Base-by-base conservation (phyloP, 2,329 filamentous ascomycete genomes). In the Botrytis cinerea region DNA sequence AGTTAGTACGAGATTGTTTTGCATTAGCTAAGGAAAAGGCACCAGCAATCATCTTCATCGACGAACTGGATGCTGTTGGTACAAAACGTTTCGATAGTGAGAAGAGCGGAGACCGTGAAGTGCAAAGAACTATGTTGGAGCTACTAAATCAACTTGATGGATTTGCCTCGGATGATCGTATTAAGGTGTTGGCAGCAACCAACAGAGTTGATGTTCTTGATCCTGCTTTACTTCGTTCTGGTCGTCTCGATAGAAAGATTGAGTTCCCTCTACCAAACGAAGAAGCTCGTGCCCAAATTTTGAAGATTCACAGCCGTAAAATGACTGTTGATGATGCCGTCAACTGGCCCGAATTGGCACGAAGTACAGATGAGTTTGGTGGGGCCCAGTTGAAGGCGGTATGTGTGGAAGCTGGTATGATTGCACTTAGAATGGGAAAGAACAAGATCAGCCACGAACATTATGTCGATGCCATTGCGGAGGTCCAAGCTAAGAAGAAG, bases 21-120 rank as follows among this genome's bases (percentile, higher is more conserved):
- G 96, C 96, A 2, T 87, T 99, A 22, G 96, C 96, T 71, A 99
- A 99, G 83, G 96, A 99, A 84, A 99, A 99, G 87, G 96, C 96
- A 0, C 97, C 96, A 0, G 94, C 96, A 74, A 99, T 99, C 83
- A 99, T 99, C 83, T 99, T 99, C 87, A 98, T 99, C 80, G 96
- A 99, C 84, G 96, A 99, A 84, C 86, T 99, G 76, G 96, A 99
- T 82, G 96, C 96, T 73, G 92, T 99, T n/a, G 96, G 96, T 78
- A 98, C 95, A 71, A 98, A 98, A 86, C 95, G 96, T 81, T 99
- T 99, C 86, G 96, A 99, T 83, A 97, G 93, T 78, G 95, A 98
- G 82, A 99, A 98, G 88, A 96, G 93, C 75, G 96, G 96, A 84
- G 96, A 99, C 83, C 90, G 96, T 83, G 96, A 99, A 85, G 96